Percentiles rank a stretch among this genome's conserved stretches.
phyloP scores from a whole-genome alignment of 2,329 filamentous ascomycete genomes.

The Coleophoma cylindrospora region DNA sequence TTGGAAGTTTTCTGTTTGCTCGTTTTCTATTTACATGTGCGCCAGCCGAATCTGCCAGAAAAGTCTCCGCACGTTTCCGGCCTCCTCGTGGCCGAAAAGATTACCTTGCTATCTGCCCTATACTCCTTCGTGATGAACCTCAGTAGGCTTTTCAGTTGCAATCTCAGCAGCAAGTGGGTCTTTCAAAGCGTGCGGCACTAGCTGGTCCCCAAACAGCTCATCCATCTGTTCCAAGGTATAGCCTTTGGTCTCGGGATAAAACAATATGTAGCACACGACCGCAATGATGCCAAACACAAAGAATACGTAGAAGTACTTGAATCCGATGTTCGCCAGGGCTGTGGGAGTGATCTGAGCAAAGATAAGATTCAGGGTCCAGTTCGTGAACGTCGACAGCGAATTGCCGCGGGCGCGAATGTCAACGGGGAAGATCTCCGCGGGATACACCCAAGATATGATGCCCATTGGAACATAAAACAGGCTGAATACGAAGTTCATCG shows the following conservation, averaged over 20 bases:
- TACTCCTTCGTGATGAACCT: neutral
- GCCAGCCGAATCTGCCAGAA: too few species aligned
- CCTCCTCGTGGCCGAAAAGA: too few species aligned
- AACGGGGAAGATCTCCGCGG: constrained; percentile 52
- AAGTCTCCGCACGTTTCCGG: too few species aligned
- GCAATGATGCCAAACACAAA: constrained; percentile 42
- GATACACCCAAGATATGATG: constrained; percentile 51
- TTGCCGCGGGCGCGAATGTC: constrained; percentile 53
- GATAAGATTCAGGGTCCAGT: constrained; percentile 52
- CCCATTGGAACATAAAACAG: constrained; percentile 43
- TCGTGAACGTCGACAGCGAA: constrained; percentile 43
- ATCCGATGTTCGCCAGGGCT: constrained; percentile 45
- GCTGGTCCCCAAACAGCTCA: constrained; percentile 25
- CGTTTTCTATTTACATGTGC: too few species aligned
- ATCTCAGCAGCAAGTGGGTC: constrained; percentile 1
- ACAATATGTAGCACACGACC: constrained; percentile 29
- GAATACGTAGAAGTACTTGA: constrained; percentile 44
- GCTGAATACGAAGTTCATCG: constrained; percentile 44
- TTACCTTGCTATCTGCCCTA: too few species aligned
- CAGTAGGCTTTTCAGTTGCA: constrained; percentile 1
- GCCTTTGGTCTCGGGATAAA: constrained; percentile 28
- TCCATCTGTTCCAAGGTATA: constrained; percentile 31
- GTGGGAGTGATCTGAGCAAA: constrained; percentile 46
- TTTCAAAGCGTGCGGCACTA: neutral
- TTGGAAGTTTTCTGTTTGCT: too few species aligned